Base-by-base conservation (phyloP, 139 green algal species). In the Diplosphaera chodatii region DNA sequence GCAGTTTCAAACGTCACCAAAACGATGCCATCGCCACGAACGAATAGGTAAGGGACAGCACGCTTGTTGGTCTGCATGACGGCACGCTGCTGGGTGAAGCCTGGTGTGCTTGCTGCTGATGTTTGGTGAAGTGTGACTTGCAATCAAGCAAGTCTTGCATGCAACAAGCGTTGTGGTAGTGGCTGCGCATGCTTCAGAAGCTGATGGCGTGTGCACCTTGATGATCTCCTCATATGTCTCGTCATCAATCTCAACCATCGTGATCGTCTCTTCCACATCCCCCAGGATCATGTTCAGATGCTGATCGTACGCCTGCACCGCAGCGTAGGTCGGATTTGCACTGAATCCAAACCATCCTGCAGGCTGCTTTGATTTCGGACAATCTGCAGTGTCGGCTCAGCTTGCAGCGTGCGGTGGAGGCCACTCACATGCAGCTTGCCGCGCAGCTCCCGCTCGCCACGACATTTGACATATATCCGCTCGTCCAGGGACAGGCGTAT, bases 191-290 rank as follows among this genome's bases (percentile, higher is more conserved):
- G n/a, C n/a, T n/a, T n/a, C n/a, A n/a, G n/a, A n/a, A n/a, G n/a
- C n/a, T n/a, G 21, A 40, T 28, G 10, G 37, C 6, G 37, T 41
- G n/a, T 15, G 0, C 48, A 88, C 89, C 88, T 98, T 98, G 73
- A 99, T 88, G 71, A 98, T 98, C 79, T 99, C 95, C 78, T 99
- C 95, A 72, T 97, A 98, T 25, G 95, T 99, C 78, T 99, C 95
- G 55, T 98, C 93, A 71, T 99, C 95, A 22, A 99, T 94, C 70
- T 99, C 95, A 3, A 96, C 79, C 3, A 82, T 92, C 0, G 94
- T 99, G 1, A 98, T 88, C 0, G 85, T 94, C 84, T 99, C 95
- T 80, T 99, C 95, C 34, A 98, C 95, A 8, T 99, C 94, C 1
- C 95, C 95, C 56, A 99, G 75, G 22, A 99, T 96, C 89, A 99